phyloP scores from a whole-genome alignment of 257 asterid genomes.

The Capsicum chinense region DNA sequence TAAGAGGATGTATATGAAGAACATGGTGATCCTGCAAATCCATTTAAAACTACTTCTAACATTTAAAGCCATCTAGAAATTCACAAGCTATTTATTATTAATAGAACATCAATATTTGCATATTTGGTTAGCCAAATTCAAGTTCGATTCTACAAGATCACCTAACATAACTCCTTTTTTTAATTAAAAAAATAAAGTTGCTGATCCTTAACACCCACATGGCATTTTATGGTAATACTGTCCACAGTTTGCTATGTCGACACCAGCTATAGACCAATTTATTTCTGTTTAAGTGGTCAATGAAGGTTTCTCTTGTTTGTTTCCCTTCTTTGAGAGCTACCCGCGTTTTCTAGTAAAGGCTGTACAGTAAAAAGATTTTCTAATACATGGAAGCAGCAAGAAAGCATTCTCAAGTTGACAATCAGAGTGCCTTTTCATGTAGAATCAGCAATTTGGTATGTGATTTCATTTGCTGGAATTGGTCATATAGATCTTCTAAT shows the following conservation, averaged over 20 bases:
- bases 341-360: neutral
- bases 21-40: neutral
- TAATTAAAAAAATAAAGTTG: neutral
- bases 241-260: neutral
- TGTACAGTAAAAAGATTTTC: neutral
- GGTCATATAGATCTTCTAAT: neutral
- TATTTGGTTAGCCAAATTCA: conserved; percentile 5
- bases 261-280: neutral
- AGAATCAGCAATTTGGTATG: neutral
- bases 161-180: neutral
- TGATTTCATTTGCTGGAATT: neutral
- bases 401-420: neutral
- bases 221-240: conserved; percentile 5
- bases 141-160: neutral
- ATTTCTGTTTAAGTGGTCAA: neutral
- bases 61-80: neutral
- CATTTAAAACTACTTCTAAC: neutral
- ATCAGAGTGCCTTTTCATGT: neutral
- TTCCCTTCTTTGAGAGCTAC: neutral
- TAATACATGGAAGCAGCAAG: conserved; percentile 2
- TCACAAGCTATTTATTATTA: neutral
- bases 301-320: conserved; percentile 6
- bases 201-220: neutral
- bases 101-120: neutral
- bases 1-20: neutral